A percentile compares a stretch with the other conserved stretches of the same genome.
These are phyloP conservation scores for Ophiostoma sp. DNA, from an alignment of 2,329 filamentous ascomycete genomes.

Conservation along the genomic window DNA sequence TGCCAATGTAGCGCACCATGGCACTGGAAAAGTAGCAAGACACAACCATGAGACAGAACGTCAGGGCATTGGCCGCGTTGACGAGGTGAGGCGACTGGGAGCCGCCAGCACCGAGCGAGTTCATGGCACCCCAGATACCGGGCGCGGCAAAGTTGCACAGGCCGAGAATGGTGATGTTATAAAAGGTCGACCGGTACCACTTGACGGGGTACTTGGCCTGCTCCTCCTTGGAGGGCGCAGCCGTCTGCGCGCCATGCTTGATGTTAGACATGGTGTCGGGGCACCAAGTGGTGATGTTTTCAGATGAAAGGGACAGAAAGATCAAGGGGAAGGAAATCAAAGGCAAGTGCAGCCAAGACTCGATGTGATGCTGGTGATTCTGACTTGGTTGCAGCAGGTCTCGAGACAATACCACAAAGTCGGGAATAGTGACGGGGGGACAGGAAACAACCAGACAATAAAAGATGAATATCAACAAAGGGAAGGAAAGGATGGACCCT, in stretches of 20 bases:
- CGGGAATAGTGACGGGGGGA: background rate
- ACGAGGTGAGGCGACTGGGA: conserved; percentile 60
- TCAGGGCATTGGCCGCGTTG: conserved; percentile 65
- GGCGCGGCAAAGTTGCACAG: conserved; percentile 66
- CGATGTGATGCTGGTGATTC: background rate
- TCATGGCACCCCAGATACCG: conserved; percentile 70
- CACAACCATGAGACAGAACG: conserved; percentile 58
- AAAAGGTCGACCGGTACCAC: conserved; percentile 68
- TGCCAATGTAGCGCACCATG: conserved; percentile 62
- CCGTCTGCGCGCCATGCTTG: conserved; percentile 18
- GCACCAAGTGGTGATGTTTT: background rate
- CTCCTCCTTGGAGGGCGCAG: conserved; percentile 24
- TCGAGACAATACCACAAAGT: background rate
- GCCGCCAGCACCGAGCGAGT: conserved; percentile 65
- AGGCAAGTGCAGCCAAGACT: background rate
- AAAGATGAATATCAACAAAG: background rate
- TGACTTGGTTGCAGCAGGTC: background rate
- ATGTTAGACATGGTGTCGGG: conserved; percentile 12
- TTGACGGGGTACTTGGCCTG: conserved; percentile 33
- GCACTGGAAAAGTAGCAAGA: conserved; percentile 61
- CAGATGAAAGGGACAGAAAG: no score
- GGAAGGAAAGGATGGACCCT: background rate
- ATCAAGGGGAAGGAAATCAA: background rate
- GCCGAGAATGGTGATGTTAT: conserved; percentile 66
- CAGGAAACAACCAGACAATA: background rate